A percentile compares a stretch with the other conserved stretches of the same genome.
Conservation (phyloP, 2,329 filamentous ascomycete species). For the Calonectria hawksworthii region DNA sequence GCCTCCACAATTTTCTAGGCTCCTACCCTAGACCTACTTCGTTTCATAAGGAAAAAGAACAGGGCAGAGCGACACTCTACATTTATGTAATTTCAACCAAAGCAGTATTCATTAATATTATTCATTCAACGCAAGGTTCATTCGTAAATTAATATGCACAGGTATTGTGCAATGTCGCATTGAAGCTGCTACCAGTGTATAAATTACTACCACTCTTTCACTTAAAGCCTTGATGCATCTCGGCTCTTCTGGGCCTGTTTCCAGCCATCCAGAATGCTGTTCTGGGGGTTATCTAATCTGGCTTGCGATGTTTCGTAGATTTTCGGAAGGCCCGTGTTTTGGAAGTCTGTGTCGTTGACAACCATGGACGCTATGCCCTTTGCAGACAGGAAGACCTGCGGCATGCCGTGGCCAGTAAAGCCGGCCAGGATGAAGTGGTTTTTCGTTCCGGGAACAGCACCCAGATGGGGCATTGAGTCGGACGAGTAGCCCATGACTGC, state of each 20-base stretch:
- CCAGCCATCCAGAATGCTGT: conserved; percentile 19
- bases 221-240: conserved; percentile 2
- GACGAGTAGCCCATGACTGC: conserved; percentile 59
- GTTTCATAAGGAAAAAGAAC: too few relatives aligned
- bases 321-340: conserved; percentile 15
- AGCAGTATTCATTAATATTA: too few relatives aligned
- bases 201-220: background rate
- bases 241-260: background rate
- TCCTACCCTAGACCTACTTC: too few relatives aligned
- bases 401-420: conserved; percentile 67
- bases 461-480: conserved; percentile 60
- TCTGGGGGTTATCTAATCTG: conserved; percentile 18
- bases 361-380: conserved; percentile 21
- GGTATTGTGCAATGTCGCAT: background rate
- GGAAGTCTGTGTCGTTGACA: background rate
- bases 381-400: conserved; percentile 55
- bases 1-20: too few relatives aligned
- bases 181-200: background rate
- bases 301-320: conserved; percentile 9
- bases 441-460: conserved; percentile 52
- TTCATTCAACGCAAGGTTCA: too few relatives aligned
- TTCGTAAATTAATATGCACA: background rate
- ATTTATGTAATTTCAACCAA: too few relatives aligned
- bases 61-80: too few relatives aligned
- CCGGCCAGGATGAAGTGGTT: conserved; percentile 62